A percentile compares a stretch with the other conserved stretches of the same genome.
phyloP scores from a whole-genome alignment of 805 yeast genomes.

The Starmerella bombicola region DNA sequence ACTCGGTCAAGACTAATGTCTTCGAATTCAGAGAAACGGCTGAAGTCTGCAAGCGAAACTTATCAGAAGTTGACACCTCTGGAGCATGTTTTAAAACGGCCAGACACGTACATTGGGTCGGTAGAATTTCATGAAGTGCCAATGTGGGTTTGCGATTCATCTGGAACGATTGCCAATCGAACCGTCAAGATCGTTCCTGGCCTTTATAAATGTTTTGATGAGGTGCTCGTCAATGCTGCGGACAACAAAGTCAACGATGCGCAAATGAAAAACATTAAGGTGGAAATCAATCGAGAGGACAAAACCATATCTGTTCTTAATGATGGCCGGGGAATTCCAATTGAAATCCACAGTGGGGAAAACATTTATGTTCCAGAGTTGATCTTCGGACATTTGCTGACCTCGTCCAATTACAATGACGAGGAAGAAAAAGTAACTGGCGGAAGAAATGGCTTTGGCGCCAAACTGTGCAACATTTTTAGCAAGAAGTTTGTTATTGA shows the following conservation, averaged over 20 bases:
- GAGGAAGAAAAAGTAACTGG: constrained; percentile 92
- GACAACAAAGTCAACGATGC: constrained; percentile 96
- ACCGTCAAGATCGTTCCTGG: constrained; percentile 85
- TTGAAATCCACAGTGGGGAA: constrained; percentile 84
- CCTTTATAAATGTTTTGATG: constrained; percentile 89
- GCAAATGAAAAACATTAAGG: constrained; percentile 71
- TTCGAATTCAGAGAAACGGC: not conserved
- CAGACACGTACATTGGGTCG: constrained; percentile 95
- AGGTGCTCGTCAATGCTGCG: constrained; percentile 94
- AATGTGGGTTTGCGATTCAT: constrained; percentile 77
- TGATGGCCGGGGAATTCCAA: constrained; percentile 92
- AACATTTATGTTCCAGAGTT: constrained; percentile 88
- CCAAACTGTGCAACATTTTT: constrained; percentile 90
- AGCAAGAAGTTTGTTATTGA: constrained; percentile 77
- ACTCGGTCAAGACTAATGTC: no score
- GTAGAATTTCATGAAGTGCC: constrained; percentile 67
- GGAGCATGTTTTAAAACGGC: constrained; percentile 92
- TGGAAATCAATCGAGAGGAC: constrained; percentile 61
- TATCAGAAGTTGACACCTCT: constrained; percentile 90
- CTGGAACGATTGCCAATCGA: constrained; percentile 41
- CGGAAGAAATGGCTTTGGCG: constrained; percentile 98
- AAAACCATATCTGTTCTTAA: constrained; percentile 71
- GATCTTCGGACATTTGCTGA: constrained; percentile 86
- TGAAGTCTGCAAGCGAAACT: constrained; percentile 18
- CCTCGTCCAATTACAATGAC: constrained; percentile 94